Conservation (phyloP, 441 rosid genomes). For the Euphorbia schlechtendalii region DNA sequence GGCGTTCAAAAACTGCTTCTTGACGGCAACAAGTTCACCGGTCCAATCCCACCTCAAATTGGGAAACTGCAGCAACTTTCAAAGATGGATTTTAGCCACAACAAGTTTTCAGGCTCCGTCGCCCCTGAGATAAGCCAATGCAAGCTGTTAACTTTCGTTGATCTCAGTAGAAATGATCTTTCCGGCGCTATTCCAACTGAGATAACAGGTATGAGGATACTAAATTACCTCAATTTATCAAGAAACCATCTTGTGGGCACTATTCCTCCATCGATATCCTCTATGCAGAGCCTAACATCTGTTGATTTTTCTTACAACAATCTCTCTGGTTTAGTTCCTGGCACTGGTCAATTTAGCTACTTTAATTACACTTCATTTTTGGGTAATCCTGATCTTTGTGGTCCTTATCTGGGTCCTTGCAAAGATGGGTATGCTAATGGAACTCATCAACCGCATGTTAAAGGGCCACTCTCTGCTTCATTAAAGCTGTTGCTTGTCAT, state of each 20-base stretch:
- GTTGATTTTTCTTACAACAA: slow-evolving; percentile 94
- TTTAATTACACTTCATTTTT: slow-evolving; percentile 91
- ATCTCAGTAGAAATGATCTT: slow-evolving; percentile 78
- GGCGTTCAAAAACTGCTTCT: slow-evolving; percentile 88
- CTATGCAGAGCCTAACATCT: slow-evolving; percentile 92
- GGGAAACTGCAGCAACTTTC: slow-evolving; percentile 82
- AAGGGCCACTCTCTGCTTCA: slow-evolving; percentile 73
- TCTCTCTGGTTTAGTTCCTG: slow-evolving; percentile 91
- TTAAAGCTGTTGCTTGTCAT: slow-evolving; percentile 84
- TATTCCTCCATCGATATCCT: slow-evolving; percentile 68
- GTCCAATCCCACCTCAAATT: slow-evolving; percentile 68
- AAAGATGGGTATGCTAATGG: slow-evolving; percentile 57
- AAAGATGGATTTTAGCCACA: slow-evolving; percentile 76
- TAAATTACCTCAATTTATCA: slow-evolving; percentile 83
- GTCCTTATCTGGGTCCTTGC: slow-evolving; percentile 84
- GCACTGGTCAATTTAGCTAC: slow-evolving; percentile 87
- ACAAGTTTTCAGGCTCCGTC: slow-evolving; percentile 60
- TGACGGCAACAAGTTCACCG: slow-evolving; percentile 78
- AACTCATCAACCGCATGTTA: slow-evolving; percentile 43
- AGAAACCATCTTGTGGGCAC: slow-evolving; percentile 70
- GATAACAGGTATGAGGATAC: slow-evolving; percentile 72
- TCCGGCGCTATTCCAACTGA: slow-evolving; percentile 81
- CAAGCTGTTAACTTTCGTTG: slow-evolving; percentile 77
- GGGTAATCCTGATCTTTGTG: slow-evolving; percentile 82
- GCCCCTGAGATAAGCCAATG: slow-evolving; percentile 77